phyloP scores from a whole-genome alignment of 495 filamentous ascomycete genomes.

The Aspergillus haitiensis region DNA sequence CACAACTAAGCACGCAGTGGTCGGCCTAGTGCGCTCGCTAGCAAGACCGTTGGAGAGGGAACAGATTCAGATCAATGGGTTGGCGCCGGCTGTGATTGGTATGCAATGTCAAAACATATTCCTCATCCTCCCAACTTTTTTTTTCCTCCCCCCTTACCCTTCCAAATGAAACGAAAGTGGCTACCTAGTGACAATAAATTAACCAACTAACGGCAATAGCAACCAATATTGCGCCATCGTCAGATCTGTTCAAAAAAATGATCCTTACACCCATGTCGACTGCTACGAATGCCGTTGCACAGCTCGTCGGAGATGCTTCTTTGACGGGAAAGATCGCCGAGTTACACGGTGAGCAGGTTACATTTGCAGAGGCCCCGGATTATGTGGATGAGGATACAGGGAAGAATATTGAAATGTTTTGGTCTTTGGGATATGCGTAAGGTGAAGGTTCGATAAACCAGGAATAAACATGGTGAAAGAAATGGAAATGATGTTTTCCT shows the following conservation, averaged over 20 bases:
- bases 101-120: constrained; percentile 7
- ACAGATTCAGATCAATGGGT: constrained; percentile 53
- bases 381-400: constrained; percentile 53
- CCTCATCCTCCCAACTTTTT: not conserved
- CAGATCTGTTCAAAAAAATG: constrained; percentile 51
- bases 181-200: no score
- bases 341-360: constrained; percentile 55
- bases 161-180: no score
- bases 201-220: constrained; percentile 28
- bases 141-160: no score
- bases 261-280: constrained; percentile 55
- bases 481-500: not conserved
- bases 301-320: constrained; percentile 41
- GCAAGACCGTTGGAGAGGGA: constrained; percentile 37
- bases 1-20: constrained; percentile 50
- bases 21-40: constrained; percentile 53
- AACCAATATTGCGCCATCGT: constrained; percentile 47
- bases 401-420: constrained; percentile 52
- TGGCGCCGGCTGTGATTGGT: constrained; percentile 55
- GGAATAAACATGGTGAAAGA: not conserved
- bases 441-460: not conserved
- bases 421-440: constrained; percentile 46
- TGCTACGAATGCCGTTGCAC: constrained; percentile 43
- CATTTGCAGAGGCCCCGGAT: constrained; percentile 46
- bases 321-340: constrained; percentile 52